Percentiles rank a stretch among this genome's conserved stretches.
Conservation (phyloP, 2,329 filamentous ascomycete genomes). For the Ophiocordyceps robertsii region DNA sequence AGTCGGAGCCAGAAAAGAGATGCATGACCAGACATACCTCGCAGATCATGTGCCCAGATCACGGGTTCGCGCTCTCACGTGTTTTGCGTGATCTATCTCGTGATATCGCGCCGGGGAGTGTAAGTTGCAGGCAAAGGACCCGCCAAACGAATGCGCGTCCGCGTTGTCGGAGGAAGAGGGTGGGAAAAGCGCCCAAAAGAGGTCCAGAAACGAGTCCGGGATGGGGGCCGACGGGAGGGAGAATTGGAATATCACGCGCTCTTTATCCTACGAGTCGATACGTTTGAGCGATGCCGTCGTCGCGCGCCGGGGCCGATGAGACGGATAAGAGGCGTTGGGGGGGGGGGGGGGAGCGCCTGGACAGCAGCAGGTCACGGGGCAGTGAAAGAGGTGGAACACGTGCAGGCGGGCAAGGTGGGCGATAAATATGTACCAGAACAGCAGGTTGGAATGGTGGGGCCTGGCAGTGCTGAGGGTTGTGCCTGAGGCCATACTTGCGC, state of each 20-base stretch:
- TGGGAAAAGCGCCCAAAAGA: conserved; percentile 3
- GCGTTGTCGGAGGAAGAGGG: not conserved
- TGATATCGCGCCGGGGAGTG: conserved; percentile 28
- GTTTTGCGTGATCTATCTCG: conserved; percentile 32
- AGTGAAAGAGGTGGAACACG: conserved; percentile 7
- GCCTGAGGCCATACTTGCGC: not conserved
- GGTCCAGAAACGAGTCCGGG: conserved; percentile 2
- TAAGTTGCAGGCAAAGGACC: conserved; percentile 14
- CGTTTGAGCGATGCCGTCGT: not conserved
- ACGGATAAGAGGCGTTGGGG: not conserved
- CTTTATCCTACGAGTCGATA: conserved; percentile 15
- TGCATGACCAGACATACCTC: conserved; percentile 22
- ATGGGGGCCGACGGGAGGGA: conserved; percentile 2
- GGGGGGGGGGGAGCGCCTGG: not conserved
- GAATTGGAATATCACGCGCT: conserved; percentile 3
- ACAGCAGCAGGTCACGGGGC: conserved; percentile 6
- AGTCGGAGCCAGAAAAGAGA: conserved; percentile 1
- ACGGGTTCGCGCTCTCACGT: conserved; percentile 31
- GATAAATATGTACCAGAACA: not conserved
- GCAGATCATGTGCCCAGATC: conserved; percentile 34
- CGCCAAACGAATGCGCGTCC: conserved; percentile 7
- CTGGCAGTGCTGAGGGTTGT: too few species aligned
- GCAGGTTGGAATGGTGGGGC: conserved; percentile 4
- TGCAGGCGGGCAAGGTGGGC: conserved; percentile 4
- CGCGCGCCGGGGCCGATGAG: not conserved